These are phyloP conservation scores for Diutina rugosa DNA, from an alignment of 1,139 yeast genomes.

Conservation along the genomic window DNA sequence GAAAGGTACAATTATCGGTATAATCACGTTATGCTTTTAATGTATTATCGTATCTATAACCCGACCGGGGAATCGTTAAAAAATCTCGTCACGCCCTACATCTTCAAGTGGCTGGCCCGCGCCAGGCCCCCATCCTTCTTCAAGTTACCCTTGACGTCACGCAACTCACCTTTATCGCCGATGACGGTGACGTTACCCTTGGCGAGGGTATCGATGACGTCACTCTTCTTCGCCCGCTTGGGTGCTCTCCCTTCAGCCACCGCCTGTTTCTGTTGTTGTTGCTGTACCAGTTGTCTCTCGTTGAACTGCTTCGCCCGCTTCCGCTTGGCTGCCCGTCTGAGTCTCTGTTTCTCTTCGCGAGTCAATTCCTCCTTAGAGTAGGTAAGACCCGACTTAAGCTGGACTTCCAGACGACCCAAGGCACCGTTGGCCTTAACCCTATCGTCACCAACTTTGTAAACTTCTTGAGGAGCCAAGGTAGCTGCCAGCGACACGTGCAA, in stretches of 20 bases:
- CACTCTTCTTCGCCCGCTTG: conserved; percentile 46
- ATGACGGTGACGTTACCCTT: conserved; percentile 70
- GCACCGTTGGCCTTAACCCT: conserved; percentile 32
- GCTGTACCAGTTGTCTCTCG: conserved; percentile 18
- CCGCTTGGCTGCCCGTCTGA: conserved; percentile 79
- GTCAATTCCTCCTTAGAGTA: conserved; percentile 75
- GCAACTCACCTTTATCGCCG: conserved; percentile 64
- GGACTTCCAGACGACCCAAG: conserved; percentile 40
- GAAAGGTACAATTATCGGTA: too few species aligned
- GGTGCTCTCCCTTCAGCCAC: conserved; percentile 10
- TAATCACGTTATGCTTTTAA: background rate
- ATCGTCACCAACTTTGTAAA: conserved; percentile 50
- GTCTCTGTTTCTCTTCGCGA: conserved; percentile 76
- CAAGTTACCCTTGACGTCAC: conserved; percentile 59
- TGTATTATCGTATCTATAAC: background rate
- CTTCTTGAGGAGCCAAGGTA: conserved; percentile 92
- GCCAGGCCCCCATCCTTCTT: conserved; percentile 21
- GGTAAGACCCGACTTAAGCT: conserved; percentile 69
- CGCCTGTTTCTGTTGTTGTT: conserved; percentile 11
- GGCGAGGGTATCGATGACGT: conserved; percentile 60
- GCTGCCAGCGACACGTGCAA: conserved; percentile 60
- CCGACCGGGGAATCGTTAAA: background rate
- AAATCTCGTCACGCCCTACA: conserved; percentile 5
- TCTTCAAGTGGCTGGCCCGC: conserved; percentile 10
- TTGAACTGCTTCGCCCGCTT: conserved; percentile 49